These are phyloP conservation scores for Podaxis sp. DNA, from an alignment of 768 basidiomycete species.

Conservation along the genomic window DNA sequence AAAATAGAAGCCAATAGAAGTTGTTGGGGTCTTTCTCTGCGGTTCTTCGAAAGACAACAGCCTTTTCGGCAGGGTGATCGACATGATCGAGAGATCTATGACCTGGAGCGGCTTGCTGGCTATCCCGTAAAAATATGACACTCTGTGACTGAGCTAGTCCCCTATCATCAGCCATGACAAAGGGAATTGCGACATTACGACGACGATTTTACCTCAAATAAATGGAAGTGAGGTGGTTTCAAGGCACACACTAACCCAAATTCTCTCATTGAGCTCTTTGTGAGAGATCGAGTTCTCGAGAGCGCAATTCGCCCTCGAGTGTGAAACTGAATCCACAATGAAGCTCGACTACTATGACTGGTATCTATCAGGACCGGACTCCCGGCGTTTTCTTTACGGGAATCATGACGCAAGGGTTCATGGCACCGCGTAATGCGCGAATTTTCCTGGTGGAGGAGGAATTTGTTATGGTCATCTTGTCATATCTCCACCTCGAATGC, in stretches of 20 bases:
- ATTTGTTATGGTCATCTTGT: background rate
- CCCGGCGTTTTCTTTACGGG: too few species aligned
- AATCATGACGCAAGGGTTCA: background rate
- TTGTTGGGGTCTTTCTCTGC: background rate
- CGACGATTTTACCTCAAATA: background rate
- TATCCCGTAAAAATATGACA: background rate
- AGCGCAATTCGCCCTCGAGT: background rate
- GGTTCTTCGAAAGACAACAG: background rate
- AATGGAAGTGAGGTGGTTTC: background rate
- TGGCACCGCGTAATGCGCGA: background rate
- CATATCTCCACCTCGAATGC: background rate
- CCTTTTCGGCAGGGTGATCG: background rate
- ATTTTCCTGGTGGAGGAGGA: background rate
- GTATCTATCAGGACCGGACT: too few species aligned
- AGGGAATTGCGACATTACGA: background rate
- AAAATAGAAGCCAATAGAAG: background rate
- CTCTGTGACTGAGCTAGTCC: background rate
- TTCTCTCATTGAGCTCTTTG: background rate
- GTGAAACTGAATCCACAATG: background rate
- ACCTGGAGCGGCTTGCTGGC: background rate
- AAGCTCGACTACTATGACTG: too few species aligned
- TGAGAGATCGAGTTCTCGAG: background rate
- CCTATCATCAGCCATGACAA: background rate
- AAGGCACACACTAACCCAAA: background rate
- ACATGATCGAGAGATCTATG: background rate